Conservation (phyloP, 2,329 filamentous ascomycete genomes). For the Venturia asperata region DNA sequence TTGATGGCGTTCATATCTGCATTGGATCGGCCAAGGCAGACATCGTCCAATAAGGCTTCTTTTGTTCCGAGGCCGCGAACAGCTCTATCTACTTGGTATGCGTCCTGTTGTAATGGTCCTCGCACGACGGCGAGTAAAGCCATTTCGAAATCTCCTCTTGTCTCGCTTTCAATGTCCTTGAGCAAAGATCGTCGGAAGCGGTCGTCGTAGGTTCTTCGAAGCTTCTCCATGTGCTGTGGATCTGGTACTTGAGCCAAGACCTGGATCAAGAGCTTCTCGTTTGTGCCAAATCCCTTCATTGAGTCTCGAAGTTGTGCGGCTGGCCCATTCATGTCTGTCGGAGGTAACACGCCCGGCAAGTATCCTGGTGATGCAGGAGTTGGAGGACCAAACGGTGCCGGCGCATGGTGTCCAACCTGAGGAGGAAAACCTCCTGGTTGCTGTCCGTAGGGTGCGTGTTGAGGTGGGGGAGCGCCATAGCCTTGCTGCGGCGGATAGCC, state of each 20-base stretch:
- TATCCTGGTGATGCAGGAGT: slow-evolving; percentile 69
- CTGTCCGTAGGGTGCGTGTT: slow-evolving; percentile 24
- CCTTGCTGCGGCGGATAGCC: slow-evolving; percentile 19
- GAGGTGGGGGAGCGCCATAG: slow-evolving; percentile 30
- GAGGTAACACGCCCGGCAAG: slow-evolving; percentile 60
- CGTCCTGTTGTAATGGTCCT: slow-evolving; percentile 74
- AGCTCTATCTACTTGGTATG: slow-evolving; percentile 60
- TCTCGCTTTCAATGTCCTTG: slow-evolving; percentile 71
- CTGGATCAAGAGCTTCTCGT: slow-evolving; percentile 69
- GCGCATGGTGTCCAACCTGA: slow-evolving; percentile 32
- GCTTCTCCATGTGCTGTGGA: slow-evolving; percentile 64
- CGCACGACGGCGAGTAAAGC: slow-evolving; percentile 67
- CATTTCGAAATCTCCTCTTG: slow-evolving; percentile 63
- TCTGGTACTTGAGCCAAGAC: slow-evolving; percentile 62
- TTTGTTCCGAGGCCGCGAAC: slow-evolving; percentile 80
- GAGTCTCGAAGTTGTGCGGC: slow-evolving; percentile 67
- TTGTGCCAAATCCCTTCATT: slow-evolving; percentile 91
- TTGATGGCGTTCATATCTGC: slow-evolving; percentile 87
- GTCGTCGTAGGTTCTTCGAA: slow-evolving; percentile 60
- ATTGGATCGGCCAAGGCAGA: slow-evolving; percentile 75
- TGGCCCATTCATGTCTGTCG: slow-evolving; percentile 58
- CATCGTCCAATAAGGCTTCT: slow-evolving; percentile 76
- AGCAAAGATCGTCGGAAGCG: slow-evolving; percentile 61
- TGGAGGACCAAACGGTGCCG: slow-evolving; percentile 40
- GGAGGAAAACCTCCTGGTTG: slow-evolving; percentile 23